phyloP scores from a whole-genome alignment of 805 yeast species.

The Nakazawaea peltata region DNA sequence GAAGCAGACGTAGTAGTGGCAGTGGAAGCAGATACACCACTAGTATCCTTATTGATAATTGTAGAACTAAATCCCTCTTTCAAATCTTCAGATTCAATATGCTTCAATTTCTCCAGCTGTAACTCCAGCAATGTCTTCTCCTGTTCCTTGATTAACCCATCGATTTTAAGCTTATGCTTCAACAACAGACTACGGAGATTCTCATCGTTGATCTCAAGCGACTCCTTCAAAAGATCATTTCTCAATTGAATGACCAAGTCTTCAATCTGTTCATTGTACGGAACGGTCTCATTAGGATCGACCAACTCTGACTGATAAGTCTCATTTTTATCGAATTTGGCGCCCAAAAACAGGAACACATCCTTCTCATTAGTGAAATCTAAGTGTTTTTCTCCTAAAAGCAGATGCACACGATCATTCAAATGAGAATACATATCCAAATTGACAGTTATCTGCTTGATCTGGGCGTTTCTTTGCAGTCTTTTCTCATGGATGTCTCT shows the following conservation, averaged over 20 bases:
- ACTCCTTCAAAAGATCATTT: conserved; percentile 45
- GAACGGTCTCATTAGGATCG: conserved; percentile 32
- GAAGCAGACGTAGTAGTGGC: conserved; percentile 13
- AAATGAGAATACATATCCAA: conserved; percentile 72
- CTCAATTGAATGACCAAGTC: conserved; percentile 76
- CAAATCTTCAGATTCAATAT: conserved; percentile 85
- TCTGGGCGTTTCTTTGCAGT: conserved; percentile 68
- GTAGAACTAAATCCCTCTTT: conserved; percentile 90
- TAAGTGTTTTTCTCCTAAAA: conserved; percentile 27
- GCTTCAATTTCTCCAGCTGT: conserved; percentile 58
- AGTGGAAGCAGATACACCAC: conserved; percentile 16
- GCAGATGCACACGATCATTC: conserved; percentile 61
- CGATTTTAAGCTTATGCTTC: conserved; percentile 63
- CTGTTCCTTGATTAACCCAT: conserved; percentile 55
- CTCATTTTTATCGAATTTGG: conserved; percentile 42
- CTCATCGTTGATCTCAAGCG: conserved; percentile 34
- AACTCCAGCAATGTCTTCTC: conserved; percentile 58
- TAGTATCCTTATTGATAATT: conserved; percentile 52
- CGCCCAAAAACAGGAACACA: conserved; percentile 27
- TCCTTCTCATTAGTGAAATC: conserved; percentile 4
- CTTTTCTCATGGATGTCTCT: conserved; percentile 95
- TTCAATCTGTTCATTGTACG: conserved; percentile 89
- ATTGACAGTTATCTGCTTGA: conserved; percentile 68
- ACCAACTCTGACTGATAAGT: conserved; percentile 8
- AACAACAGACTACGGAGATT: conserved; percentile 31